Evolutionary conservation across 352 stramenopile species (phyloP).

Genomic region (Pythium sukuiense): DNA sequence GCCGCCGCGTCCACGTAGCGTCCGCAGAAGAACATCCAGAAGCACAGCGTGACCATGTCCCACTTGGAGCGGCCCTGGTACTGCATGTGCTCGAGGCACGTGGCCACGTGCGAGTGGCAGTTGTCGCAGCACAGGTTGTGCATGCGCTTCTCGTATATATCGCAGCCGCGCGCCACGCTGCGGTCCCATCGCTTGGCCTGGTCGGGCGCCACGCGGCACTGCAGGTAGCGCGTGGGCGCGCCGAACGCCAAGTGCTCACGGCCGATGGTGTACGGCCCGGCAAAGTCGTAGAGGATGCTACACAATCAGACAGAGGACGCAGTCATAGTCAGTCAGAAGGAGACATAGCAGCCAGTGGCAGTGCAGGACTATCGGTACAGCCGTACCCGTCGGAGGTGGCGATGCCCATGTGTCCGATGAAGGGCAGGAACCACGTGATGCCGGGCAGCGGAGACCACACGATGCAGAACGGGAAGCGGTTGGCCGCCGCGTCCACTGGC

Average conservation of each 20-base stretch:
- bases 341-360: background rate
- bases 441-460: constrained; percentile 91
- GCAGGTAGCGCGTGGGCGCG: constrained; percentile 86
- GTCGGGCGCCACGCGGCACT: constrained; percentile 51
- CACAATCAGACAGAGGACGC: constrained; percentile 8
- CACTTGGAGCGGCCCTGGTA: constrained; percentile 59
- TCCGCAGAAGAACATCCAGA: constrained; percentile 78
- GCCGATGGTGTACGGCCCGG: constrained; percentile 92
- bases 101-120: constrained; percentile 96
- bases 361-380: background rate
- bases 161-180: constrained; percentile 84
- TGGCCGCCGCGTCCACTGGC: constrained; percentile 16
- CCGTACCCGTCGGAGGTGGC: constrained; percentile 78
- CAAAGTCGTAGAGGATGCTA: constrained; percentile 96
- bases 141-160: constrained; percentile 92
- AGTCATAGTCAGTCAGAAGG: background rate
- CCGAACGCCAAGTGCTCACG: constrained; percentile 90
- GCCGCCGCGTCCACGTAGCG: constrained; percentile 46
- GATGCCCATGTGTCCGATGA: constrained; percentile 96
- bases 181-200: constrained; percentile 88
- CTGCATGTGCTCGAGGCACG: constrained; percentile 63
- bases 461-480: constrained; percentile 90
- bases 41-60: constrained; percentile 84
- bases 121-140: constrained; percentile 98
- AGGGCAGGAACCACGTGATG: constrained; percentile 93